phyloP scores from a whole-genome alignment of 257 asterid species.

The Solanum piurae region DNA sequence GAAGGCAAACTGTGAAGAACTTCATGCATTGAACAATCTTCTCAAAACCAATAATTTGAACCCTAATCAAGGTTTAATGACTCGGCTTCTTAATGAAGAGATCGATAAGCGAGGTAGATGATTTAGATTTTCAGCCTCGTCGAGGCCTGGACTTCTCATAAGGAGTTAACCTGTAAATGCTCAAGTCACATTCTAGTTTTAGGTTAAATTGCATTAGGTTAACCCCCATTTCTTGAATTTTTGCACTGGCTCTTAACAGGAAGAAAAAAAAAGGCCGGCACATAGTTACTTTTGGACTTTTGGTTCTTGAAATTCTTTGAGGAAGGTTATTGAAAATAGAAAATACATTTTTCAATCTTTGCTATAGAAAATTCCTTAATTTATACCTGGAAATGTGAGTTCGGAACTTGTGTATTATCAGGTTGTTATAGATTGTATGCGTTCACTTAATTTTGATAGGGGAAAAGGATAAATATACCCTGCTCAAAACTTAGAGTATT shows the following conservation, averaged over 20 bases:
- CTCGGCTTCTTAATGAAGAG: constrained; percentile 51
- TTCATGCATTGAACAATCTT: constrained; percentile 45
- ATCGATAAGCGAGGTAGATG: constrained; percentile 33
- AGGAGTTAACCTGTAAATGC: constrained; percentile 28
- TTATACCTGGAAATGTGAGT: not conserved
- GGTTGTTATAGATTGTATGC: not conserved
- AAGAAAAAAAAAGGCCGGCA: constrained; percentile 11
- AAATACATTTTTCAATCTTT: not conserved
- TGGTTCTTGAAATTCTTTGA: constrained; percentile 11
- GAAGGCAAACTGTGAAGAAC: constrained; percentile 68
- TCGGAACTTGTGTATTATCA: not conserved
- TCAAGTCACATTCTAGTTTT: constrained; percentile 18
- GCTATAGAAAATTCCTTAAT: not conserved
- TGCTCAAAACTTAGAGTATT: not conserved
- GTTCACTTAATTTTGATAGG: not conserved
- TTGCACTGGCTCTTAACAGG: constrained; percentile 19
- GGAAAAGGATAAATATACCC: too few relatives aligned
- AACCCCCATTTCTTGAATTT: constrained; percentile 11
- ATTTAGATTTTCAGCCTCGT: constrained; percentile 6
- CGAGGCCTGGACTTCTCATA: constrained; percentile 3
- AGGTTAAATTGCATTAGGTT: constrained; percentile 17
- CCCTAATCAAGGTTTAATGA: constrained; percentile 35
- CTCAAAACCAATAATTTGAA: constrained; percentile 25
- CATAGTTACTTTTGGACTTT: constrained; percentile 7
- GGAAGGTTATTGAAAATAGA: not conserved